These are phyloP conservation scores for Salvia miltiorrhiza DNA, from an alignment of 257 asterid genomes.

Conservation along the genomic window DNA sequence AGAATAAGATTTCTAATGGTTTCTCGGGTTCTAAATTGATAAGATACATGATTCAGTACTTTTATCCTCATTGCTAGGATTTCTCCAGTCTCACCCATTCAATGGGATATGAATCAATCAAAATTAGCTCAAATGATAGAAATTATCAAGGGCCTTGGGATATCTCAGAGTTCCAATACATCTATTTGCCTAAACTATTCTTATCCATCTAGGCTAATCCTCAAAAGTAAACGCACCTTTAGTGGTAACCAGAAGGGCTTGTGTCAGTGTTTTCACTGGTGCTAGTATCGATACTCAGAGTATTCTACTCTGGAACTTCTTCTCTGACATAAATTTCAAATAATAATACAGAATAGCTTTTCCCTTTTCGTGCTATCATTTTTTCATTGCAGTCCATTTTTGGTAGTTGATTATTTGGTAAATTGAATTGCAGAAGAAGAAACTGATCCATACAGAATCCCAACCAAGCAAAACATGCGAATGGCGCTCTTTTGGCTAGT, in stretches of 20 bases:
- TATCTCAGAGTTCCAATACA: no score
- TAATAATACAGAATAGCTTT: neutral
- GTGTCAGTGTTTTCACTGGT: neutral
- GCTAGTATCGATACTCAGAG: neutral
- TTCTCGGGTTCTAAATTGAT: neutral
- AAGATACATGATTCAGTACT: no score
- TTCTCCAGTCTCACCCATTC: no score
- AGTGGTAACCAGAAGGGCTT: neutral
- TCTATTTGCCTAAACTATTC: no score
- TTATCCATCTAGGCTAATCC: no score
- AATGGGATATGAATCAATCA: no score
- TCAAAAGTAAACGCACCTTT: no score
- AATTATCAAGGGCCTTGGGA: no score
- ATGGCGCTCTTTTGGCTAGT: conserved; percentile 92
- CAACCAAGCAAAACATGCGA: conserved; percentile 78
- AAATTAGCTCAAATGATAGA: no score
- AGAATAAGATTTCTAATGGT: conserved; percentile 10
- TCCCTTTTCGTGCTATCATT: neutral
- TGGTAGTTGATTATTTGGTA: conserved; percentile 18
- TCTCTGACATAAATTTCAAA: neutral
- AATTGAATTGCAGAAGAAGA: conserved; percentile 78
- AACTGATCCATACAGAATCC: conserved; percentile 77
- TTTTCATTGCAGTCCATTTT: neutral
- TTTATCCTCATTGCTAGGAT: no score
- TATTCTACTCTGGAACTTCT: neutral